Evolutionary conservation across 2,329 filamentous ascomycete species (phyloP).

Genomic region (Colletotrichum nymphaeae): DNA sequence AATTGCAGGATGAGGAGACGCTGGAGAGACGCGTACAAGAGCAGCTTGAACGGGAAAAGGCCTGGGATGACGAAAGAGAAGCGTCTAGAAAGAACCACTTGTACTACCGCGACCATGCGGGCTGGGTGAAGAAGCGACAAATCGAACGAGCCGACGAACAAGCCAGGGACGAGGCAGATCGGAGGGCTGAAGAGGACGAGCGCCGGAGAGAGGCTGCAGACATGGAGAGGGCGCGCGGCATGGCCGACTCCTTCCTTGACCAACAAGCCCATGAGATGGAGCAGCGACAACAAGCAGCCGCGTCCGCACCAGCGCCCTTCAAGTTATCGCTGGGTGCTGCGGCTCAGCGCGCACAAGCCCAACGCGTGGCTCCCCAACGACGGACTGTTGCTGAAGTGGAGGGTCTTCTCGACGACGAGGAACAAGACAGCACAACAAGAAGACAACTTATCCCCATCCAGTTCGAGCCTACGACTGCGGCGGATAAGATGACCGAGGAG

Average conservation of each 20-base stretch:
- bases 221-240: constrained; percentile 81
- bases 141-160: constrained; percentile 80
- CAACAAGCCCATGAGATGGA: constrained; percentile 84
- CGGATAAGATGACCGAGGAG: constrained; percentile 81
- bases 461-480: constrained; percentile 76
- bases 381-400: constrained; percentile 95
- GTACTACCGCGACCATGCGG: constrained; percentile 88
- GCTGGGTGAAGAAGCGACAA: constrained; percentile 86
- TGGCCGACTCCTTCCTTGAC: constrained; percentile 92
- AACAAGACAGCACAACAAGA: constrained; percentile 78
- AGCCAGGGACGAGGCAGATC: constrained; percentile 84
- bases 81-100: constrained; percentile 76
- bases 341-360: constrained; percentile 76
- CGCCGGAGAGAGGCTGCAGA: constrained; percentile 75
- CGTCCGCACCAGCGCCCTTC: constrained; percentile 76
- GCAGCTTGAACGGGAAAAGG: constrained; percentile 70
- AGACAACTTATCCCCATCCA: constrained; percentile 85
- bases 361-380: constrained; percentile 67
- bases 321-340: constrained; percentile 93
- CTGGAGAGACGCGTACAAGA: constrained; percentile 75
- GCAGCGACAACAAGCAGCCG: constrained; percentile 51
- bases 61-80: constrained; percentile 95
- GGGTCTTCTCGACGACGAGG: constrained; percentile 93
- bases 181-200: constrained; percentile 82
- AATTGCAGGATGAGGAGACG: constrained; percentile 78